Evolutionary conservation across 2,329 filamentous ascomycete species (phyloP).

Genomic region (Aspergillus neotritici): DNA sequence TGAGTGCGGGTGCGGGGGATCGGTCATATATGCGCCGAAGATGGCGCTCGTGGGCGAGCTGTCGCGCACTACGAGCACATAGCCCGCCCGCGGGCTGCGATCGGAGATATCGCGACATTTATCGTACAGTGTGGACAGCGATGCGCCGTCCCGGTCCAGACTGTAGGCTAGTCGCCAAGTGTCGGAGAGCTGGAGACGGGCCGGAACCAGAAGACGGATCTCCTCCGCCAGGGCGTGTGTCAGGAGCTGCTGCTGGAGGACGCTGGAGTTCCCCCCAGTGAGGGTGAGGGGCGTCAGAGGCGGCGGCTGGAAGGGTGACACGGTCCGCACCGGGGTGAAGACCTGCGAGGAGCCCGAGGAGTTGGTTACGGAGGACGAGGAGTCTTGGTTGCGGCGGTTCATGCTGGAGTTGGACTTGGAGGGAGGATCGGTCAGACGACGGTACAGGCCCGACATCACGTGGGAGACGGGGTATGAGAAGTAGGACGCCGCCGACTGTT

Average conservation of each 20-base stretch:
- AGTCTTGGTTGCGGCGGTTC: constrained; percentile 13
- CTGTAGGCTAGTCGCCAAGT: constrained; percentile 84
- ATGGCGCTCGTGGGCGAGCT: constrained; percentile 46
- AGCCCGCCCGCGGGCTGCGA: constrained; percentile 67
- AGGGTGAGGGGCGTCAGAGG: constrained; percentile 77
- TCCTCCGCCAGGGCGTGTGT: constrained; percentile 76
- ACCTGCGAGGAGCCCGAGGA: constrained; percentile 26
- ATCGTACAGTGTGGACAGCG: constrained; percentile 77
- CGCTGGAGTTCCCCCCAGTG: constrained; percentile 46
- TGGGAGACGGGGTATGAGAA: constrained; percentile 49
- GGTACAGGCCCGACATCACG: constrained; percentile 59
- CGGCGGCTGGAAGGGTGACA: constrained; percentile 79
- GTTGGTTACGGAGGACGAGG: constrained; percentile 28
- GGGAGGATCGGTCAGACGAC: constrained; percentile 53
- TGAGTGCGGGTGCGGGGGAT: constrained; percentile 70
- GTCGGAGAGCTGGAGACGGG: constrained; percentile 79
- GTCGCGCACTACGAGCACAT: constrained; percentile 82
- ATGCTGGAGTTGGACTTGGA: constrained; percentile 13
- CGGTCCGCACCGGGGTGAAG: constrained; percentile 52
- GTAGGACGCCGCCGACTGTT: constrained; percentile 40
- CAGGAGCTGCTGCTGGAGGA: constrained; percentile 58
- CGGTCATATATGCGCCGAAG: constrained; percentile 92
- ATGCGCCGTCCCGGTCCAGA: constrained; percentile 85
- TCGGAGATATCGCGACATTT: constrained; percentile 63
- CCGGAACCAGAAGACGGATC: constrained; percentile 80